Base-by-base conservation (phyloP, 139 green algal genomes). In the Tetradesmus lagerheimii region DNA sequence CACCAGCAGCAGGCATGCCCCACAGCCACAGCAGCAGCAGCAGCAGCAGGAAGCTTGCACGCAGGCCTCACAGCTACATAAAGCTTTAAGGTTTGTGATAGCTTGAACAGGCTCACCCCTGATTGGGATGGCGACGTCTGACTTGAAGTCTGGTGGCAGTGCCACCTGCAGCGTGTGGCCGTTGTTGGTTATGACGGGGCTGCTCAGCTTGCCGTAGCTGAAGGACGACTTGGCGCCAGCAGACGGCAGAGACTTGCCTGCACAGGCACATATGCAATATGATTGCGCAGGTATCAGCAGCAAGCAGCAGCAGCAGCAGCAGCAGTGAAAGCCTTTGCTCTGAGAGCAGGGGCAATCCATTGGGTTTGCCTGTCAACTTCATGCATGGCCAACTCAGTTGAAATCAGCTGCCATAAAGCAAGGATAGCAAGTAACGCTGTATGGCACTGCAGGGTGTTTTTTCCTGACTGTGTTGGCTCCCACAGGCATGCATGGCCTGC, bases 171-270 rank as follows among this genome's bases (percentile, higher is more conserved):
- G 37, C 6, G 81, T 89, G 38, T 91, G 89, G 15, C 89, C 89
- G 27, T 85, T 89, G 89, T 91, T 91, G 67, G 85, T 47, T 4
- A 91, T 38, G 27, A 38, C 43, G 4, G 80, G 62, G 43, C 45
- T 75, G 45, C 1, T 75, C 23, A 50, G 27, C 4, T 11, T 34
- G 31, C 53, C 39, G 34, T 50, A 90, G 9, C 57, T 16, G 87
- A 95, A 86, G n/a, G 14, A 34, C 3, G 80, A 86, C 43, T 27
- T 5, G 57, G 57, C 57, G 25, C 4, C 57, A 18, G 57, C 57
- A 31, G 57, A 6, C 8, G 23, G 57, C 57, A 71, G 25, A 31
- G 57, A 20, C 57, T 71, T 71, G 57, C 57, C 57, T 71, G 57
- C 18, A 71, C 45, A 2, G 1, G 1, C 0, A 1, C 0, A 11